Conservation (phyloP, 352 stramenopile species). For the Halophytophthora polymorphica region DNA sequence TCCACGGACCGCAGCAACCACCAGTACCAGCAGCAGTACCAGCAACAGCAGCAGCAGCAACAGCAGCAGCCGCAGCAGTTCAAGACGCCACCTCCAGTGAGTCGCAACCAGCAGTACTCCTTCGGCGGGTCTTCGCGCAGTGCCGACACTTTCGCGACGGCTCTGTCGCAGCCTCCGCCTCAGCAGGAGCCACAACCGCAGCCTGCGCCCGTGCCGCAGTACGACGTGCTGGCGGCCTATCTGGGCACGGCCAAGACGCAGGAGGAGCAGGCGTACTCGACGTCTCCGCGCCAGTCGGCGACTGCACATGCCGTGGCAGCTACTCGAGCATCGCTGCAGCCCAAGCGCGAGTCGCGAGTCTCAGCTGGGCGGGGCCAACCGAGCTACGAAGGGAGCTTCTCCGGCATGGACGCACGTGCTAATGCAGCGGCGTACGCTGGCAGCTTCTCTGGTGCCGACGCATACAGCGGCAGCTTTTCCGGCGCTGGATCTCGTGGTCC, state of each 20-base stretch:
- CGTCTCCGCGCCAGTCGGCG: conserved; percentile 14
- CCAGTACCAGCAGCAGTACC: not conserved
- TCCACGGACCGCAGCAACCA: conserved; percentile 18
- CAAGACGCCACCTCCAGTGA: conserved; percentile 18
- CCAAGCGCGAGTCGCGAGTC: not conserved
- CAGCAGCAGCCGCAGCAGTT: conserved; percentile 1
- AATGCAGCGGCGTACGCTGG: conserved; percentile 11
- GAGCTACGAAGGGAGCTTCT: not conserved
- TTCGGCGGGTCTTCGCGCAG: conserved; percentile 20
- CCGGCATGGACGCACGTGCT: conserved; percentile 1
- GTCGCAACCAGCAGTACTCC: conserved; percentile 38
- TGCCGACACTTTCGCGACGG: conserved; percentile 10
- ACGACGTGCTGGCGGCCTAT: conserved; percentile 41
- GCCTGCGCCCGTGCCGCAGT: conserved; percentile 20
- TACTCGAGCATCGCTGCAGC: conserved; percentile 1
- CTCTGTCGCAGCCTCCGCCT: conserved; percentile 7
- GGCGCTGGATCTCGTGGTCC: conserved; percentile 5
- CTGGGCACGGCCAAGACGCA: conserved; percentile 26
- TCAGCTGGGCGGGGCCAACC: not conserved
- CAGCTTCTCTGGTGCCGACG: conserved; percentile 16
- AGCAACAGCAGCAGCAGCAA: conserved; percentile 4
- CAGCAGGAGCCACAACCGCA: conserved; percentile 10
- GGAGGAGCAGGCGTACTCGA: conserved; percentile 20
- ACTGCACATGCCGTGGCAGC: not conserved
- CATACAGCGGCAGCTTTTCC: conserved; percentile 7